Percentiles rank a stretch among this genome's conserved stretches.
These are phyloP conservation scores for Euphorbia celastroides DNA, from an alignment of 441 rosid genomes.

Conservation along the genomic window DNA sequence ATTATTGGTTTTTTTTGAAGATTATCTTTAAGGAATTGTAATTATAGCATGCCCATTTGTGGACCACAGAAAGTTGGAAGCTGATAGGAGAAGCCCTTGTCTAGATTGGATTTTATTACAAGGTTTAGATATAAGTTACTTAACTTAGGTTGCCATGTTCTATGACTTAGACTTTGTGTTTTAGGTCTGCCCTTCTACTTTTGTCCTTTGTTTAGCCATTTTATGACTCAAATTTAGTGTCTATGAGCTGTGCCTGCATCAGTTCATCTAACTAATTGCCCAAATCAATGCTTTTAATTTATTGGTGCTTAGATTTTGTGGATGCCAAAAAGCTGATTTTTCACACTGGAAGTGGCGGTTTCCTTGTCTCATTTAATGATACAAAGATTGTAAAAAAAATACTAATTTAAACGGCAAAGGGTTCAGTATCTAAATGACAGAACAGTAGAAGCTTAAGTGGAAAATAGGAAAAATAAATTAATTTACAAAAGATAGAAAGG, in stretches of 20 bases:
- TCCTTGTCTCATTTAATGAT: no score
- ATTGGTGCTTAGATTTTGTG: background rate
- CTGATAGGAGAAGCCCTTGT: slow-evolving; percentile 2
- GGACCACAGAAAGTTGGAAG: slow-evolving; percentile 16
- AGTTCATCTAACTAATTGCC: background rate
- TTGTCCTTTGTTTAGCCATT: background rate
- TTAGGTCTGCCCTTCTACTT: slow-evolving; percentile 18
- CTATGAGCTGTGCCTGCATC: background rate
- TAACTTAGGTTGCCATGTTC: background rate
- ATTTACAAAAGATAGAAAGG: no score
- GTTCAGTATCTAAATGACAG: no score
- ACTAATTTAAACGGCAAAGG: no score
- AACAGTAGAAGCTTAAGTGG: no score
- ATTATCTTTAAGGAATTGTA: background rate
- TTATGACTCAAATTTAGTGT: background rate
- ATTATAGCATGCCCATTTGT: background rate
- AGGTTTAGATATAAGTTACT: background rate
- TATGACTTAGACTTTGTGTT: background rate
- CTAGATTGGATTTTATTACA: background rate
- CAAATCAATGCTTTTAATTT: slow-evolving; percentile 7
- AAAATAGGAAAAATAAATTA: no score
- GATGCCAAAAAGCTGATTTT: background rate
- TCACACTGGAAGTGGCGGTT: no score
- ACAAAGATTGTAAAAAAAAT: no score
- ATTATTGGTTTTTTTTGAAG: no score